These are phyloP conservation scores for Colletotrichum endophyticum DNA, from an alignment of 2,329 filamentous ascomycete genomes.

Conservation along the genomic window DNA sequence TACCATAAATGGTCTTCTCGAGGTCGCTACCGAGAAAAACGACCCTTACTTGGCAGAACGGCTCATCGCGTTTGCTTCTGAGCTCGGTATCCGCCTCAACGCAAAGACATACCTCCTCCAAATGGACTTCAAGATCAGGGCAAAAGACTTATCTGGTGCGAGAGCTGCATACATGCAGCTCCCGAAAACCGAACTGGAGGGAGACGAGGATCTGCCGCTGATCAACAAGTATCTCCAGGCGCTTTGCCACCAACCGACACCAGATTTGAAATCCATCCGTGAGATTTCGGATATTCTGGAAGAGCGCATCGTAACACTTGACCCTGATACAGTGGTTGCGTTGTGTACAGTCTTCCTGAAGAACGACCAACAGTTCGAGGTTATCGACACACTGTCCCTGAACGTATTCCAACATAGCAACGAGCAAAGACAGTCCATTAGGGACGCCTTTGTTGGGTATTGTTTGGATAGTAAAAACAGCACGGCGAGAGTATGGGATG, in stretches of 20 bases:
- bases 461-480: slow-evolving; percentile 67
- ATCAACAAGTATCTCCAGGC: slow-evolving; percentile 76
- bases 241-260: slow-evolving; percentile 64
- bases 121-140: slow-evolving; percentile 76
- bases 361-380: slow-evolving; percentile 78
- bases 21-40: slow-evolving; percentile 71
- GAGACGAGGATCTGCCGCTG: slow-evolving; percentile 64
- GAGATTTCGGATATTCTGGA: slow-evolving; percentile 77
- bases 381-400: slow-evolving; percentile 81
- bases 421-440: slow-evolving; percentile 70
- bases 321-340: slow-evolving; percentile 74
- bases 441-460: slow-evolving; percentile 70
- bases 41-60: slow-evolving; percentile 77
- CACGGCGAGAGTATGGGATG: slow-evolving; percentile 68
- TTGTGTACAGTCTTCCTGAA: slow-evolving; percentile 77
- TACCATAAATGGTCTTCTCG: slow-evolving; percentile 79
- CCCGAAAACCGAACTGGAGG: slow-evolving; percentile 51
- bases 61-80: slow-evolving; percentile 70
- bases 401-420: slow-evolving; percentile 75
- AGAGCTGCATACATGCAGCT: slow-evolving; percentile 69
- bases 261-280: slow-evolving; percentile 74
- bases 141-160: slow-evolving; percentile 74
- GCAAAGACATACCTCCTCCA: slow-evolving; percentile 75
- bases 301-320: slow-evolving; percentile 70
- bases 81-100: slow-evolving; percentile 70